A percentile compares a stretch with the other conserved stretches of the same genome.
These are phyloP conservation scores for Neurospora terricola DNA, from an alignment of 495 filamentous ascomycete genomes.

Conservation along the genomic window DNA sequence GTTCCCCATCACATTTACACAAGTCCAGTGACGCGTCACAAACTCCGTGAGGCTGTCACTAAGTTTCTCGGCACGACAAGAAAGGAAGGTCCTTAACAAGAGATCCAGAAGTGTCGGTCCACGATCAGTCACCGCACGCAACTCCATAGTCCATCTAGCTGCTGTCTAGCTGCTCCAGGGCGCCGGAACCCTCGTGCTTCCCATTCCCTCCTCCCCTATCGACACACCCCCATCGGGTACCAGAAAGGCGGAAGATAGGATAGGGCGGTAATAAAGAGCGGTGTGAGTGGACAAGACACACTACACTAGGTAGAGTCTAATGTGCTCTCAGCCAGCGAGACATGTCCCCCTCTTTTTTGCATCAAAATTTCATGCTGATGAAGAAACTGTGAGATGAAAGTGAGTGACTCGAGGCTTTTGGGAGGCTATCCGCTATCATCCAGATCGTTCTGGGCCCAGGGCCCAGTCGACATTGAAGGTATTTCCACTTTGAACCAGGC, in stretches of 20 bases:
- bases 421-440: neutral
- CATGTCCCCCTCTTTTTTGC: neutral
- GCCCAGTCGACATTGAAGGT: neutral
- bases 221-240: neutral
- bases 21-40: neutral
- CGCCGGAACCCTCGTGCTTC: neutral
- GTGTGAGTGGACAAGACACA: neutral
- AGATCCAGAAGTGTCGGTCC: neutral
- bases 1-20: neutral
- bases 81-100: conserved; percentile 17
- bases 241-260: neutral
- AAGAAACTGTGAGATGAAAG: neutral
- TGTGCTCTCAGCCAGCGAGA: neutral
- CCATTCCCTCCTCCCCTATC: neutral
- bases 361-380: no score
- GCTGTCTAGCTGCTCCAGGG: neutral
- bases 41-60: conserved; percentile 1
- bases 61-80: conserved; percentile 12
- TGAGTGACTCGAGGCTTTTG: neutral
- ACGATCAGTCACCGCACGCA: neutral
- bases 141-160: neutral
- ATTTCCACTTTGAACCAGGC: neutral
- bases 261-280: neutral
- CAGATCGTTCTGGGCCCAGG: neutral
- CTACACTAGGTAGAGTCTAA: neutral